phyloP scores from a whole-genome alignment of 768 basidiomycete genomes.

The Dentipellis sp. region DNA sequence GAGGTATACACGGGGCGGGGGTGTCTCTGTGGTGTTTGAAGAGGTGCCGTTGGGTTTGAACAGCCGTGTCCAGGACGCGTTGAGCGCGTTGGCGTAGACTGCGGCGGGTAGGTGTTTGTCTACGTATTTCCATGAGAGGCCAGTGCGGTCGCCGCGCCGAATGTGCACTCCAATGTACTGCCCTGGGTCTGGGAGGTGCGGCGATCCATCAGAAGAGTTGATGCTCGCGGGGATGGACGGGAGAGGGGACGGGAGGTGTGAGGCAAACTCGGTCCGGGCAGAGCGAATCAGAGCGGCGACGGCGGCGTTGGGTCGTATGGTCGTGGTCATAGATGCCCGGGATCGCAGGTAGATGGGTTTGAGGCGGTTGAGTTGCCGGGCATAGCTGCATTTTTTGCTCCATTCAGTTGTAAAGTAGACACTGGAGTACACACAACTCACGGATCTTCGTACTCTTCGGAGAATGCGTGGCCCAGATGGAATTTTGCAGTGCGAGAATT shows the following conservation, averaged over 20 bases:
- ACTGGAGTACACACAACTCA: constrained; percentile 18
- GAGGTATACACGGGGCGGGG: constrained; percentile 37
- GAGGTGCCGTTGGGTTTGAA: constrained; percentile 18
- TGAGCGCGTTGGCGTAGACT: constrained; percentile 37
- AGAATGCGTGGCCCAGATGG: constrained; percentile 50
- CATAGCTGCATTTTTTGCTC: constrained; percentile 32
- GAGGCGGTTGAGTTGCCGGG: constrained; percentile 41
- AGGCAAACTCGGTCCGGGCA: constrained; percentile 37
- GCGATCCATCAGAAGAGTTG: background rate
- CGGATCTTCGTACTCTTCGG: constrained; percentile 54
- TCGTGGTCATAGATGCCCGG: constrained; percentile 35
- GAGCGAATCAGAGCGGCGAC: constrained; percentile 37
- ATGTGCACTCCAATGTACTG: constrained; percentile 52
- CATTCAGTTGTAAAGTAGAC: background rate
- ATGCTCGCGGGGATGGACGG: constrained; percentile 3
- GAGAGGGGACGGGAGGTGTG: constrained; percentile 16
- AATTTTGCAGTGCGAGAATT: constrained; percentile 57
- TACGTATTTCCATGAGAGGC: constrained; percentile 34
- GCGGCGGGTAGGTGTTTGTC: constrained; percentile 37
- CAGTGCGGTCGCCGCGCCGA: constrained; percentile 49
- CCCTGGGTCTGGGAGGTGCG: constrained; percentile 3
- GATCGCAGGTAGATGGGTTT: constrained; percentile 45
- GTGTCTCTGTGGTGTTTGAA: constrained; percentile 10
- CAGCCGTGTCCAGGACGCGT: constrained; percentile 30
- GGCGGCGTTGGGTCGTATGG: constrained; percentile 43